Percentiles rank a stretch among this genome's conserved stretches.
phyloP scores from a whole-genome alignment of 1,284 basidiomycete species.

The Irpex rosettiformis region DNA sequence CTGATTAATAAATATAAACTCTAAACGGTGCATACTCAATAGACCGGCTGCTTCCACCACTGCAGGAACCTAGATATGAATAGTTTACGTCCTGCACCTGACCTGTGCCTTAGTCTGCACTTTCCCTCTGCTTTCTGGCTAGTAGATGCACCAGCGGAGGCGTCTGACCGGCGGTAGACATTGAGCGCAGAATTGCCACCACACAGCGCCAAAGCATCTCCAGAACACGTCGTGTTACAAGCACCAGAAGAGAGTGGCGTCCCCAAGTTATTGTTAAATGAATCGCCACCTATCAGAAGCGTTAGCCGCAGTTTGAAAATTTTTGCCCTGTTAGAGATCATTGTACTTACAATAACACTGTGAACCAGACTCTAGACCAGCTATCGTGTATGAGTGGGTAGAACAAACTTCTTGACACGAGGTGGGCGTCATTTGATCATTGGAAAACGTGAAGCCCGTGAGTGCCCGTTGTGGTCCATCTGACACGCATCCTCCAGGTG shows the following conservation, averaged over 20 bases:
- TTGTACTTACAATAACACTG: slow-evolving; percentile 24
- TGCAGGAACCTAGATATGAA: not conserved
- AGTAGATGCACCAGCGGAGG: not conserved
- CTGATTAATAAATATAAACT: not conserved
- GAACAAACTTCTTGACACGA: slow-evolving; percentile 21
- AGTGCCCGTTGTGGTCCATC: slow-evolving; percentile 19
- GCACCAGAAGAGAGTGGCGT: not conserved
- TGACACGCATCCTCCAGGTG: slow-evolving; percentile 16
- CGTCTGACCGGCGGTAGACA: slow-evolving; percentile 2
- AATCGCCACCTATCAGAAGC: slow-evolving; percentile 8
- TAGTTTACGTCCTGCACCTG: not conserved
- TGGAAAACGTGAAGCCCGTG: slow-evolving; percentile 21
- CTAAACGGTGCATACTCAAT: not conserved
- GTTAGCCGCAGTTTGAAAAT: not conserved
- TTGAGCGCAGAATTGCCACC: slow-evolving; percentile 17
- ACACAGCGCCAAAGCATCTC: slow-evolving; percentile 10
- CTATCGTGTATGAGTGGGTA: slow-evolving; percentile 20
- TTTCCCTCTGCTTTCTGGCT: not conserved
- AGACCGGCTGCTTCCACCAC: not conserved
- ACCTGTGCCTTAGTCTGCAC: not conserved
- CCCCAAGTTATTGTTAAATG: slow-evolving; percentile 12
- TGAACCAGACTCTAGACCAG: slow-evolving; percentile 23
- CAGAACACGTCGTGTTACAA: slow-evolving; percentile 14
- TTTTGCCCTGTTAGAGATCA: not conserved
- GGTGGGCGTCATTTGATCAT: slow-evolving; percentile 20